phyloP scores from a whole-genome alignment of 306 rosid genomes.

The Amphicarpaea edgeworthii region DNA sequence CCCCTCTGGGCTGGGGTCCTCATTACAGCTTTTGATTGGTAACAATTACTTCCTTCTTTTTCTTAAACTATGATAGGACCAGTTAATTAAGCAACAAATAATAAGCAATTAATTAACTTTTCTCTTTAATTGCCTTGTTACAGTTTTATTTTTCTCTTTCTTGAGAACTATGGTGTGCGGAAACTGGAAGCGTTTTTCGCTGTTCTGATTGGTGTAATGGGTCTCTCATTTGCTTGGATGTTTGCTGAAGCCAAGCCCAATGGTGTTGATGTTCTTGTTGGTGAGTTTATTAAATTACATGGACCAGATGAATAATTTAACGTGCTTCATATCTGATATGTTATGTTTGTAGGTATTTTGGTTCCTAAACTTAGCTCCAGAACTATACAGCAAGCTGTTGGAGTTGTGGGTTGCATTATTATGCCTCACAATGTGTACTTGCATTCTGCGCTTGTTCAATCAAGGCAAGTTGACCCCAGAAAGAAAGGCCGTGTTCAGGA shows the following conservation, averaged over 20 bases:
- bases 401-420: constrained; percentile 94
- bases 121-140: constrained; percentile 38
- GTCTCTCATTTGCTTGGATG: constrained; percentile 96
- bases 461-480: constrained; percentile 72
- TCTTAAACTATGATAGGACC: background rate
- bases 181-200: constrained; percentile 95
- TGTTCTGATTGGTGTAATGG: constrained; percentile 89
- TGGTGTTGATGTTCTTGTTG: constrained; percentile 86
- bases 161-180: constrained; percentile 97
- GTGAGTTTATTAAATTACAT: constrained; percentile 43
- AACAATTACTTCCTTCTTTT: background rate
- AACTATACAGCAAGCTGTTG: constrained; percentile 94
- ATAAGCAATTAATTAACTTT: constrained; percentile 14
- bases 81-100: too few relatives aligned
- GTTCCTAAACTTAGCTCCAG: constrained; percentile 92
- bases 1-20: constrained; percentile 97
- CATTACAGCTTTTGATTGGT: constrained; percentile 94
- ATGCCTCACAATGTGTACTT: constrained; percentile 98
- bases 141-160: constrained; percentile 93
- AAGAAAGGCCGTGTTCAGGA: constrained; percentile 87
- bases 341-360: constrained; percentile 69
- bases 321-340: constrained; percentile 36
- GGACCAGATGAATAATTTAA: background rate
- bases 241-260: constrained; percentile 88
- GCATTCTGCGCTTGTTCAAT: constrained; percentile 98